Evolutionary conservation across 2,329 filamentous ascomycete species (phyloP), one percentile per base, ranked within the genome.

Genomic region (Pestalotiopsis sp.): DNA sequence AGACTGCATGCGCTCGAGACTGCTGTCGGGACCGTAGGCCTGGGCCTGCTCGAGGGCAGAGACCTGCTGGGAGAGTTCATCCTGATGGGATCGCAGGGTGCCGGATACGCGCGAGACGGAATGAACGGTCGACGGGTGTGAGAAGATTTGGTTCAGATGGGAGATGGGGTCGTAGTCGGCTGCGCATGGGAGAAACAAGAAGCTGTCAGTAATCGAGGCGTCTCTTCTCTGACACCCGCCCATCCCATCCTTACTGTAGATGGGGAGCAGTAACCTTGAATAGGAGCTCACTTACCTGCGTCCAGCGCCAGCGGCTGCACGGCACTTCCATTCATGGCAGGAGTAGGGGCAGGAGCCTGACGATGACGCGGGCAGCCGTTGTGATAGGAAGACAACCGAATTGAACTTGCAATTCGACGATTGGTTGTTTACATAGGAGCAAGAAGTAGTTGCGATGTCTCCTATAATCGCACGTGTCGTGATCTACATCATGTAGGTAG

Each of bases 91-190:
- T 74, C 89, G 87, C 67, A 99, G 89, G 61, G 90, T 90, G 67
- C 88, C 83, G n/a, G 92, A 93, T 65, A 96, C 93, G 71, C 88
- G 86, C 62, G 87, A 85, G 72, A 97, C 91, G 67, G 94, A 93
- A 56, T 91, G 89, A 70, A 98, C 90, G 70, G 94, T 91, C 45
- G 94, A 93, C 0, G 95, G 93, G 76, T 97, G 94, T 65, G 94
- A 91, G 85, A 99, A 99, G 76, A 99, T 91, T 71, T 92, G 87
- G 84, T 99, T 98, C 68, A 99, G 88, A 81, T 99, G 94, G 75
- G 94, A 89, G 79, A 98, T 92, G 67, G 96, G 94, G 79, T 98
- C 92, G 83, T 98, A 98, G 81, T 97, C 91, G 80, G 84, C 87
- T 89, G 61, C 14, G 39, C 14, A 17, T 27, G 31, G 38, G 25